These are phyloP conservation scores for Dothistroma septosporum DNA, from an alignment of 2,329 filamentous ascomycete species.

Conservation along the genomic window DNA sequence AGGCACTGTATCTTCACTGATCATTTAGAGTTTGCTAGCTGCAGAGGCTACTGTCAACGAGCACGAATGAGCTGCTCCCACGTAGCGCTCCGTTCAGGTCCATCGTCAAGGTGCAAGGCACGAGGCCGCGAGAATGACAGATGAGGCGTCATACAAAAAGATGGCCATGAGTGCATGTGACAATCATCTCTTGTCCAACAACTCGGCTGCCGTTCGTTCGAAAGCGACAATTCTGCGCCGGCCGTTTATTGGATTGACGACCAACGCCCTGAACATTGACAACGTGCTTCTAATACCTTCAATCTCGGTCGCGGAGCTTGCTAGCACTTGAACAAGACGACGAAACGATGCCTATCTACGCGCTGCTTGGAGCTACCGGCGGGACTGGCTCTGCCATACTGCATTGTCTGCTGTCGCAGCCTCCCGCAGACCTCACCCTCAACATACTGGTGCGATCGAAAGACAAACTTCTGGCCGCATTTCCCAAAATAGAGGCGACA, in stretches of 20 bases:
- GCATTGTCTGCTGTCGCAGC: constrained; percentile 12
- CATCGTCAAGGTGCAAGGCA: not conserved
- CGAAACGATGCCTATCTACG: constrained; percentile 16
- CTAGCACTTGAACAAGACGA: not conserved
- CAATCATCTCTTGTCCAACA: too few species aligned
- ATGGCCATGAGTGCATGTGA: too few species aligned
- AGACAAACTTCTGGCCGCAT: constrained; percentile 20
- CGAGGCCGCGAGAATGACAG: too few species aligned
- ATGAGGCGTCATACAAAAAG: too few species aligned
- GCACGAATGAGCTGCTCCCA: not conserved
- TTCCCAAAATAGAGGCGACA: constrained; percentile 20
- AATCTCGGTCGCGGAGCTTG: not conserved
- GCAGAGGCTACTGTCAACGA: not conserved
- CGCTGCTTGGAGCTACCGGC: constrained; percentile 23
- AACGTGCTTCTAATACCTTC: not conserved
- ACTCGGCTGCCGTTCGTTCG: too few species aligned
- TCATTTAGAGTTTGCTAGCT: not conserved
- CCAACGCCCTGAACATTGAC: not conserved
- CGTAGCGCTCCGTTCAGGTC: not conserved
- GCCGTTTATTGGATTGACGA: too few species aligned
- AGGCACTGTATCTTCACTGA: not conserved
- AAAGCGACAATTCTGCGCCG: too few species aligned
- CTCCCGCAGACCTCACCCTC: constrained; percentile 20
- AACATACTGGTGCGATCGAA: constrained; percentile 25
- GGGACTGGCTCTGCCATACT: constrained; percentile 19